phyloP scores from a whole-genome alignment of 441 rosid genomes.

The Adansonia rubrostipa region DNA sequence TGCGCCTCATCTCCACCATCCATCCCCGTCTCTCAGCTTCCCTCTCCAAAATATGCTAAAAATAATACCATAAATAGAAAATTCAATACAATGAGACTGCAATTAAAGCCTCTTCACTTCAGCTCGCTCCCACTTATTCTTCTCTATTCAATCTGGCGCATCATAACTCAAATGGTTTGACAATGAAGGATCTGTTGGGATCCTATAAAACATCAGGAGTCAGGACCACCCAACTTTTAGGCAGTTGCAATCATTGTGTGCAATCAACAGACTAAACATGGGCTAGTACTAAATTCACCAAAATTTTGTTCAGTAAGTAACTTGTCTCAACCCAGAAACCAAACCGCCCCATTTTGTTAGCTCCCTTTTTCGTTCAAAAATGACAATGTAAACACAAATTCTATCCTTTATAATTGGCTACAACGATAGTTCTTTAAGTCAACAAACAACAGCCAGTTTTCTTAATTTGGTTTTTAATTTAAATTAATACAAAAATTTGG shows the following conservation, averaged over 20 bases:
- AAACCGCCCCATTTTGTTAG: constrained; percentile 24
- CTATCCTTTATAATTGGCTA: constrained; percentile 35
- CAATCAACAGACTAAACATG: constrained; percentile 47
- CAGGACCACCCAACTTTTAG: constrained; percentile 44
- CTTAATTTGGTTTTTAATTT: constrained; percentile 29
- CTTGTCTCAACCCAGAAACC: constrained; percentile 37
- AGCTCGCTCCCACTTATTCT: constrained; percentile 35
- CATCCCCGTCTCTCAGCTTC: constrained; percentile 56
- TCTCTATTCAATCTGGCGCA: constrained; percentile 26
- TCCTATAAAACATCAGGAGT: constrained; percentile 29
- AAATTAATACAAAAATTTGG: constrained; percentile 39
- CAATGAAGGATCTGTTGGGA: constrained; percentile 30
- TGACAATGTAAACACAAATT: constrained; percentile 32
- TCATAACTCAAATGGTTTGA: constrained; percentile 22
- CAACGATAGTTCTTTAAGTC: constrained; percentile 35
- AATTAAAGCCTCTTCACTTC: constrained; percentile 28
- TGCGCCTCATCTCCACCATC: constrained; percentile 63
- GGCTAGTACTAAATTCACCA: constrained; percentile 44
- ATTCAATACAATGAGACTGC: constrained; percentile 18
- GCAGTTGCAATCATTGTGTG: constrained; percentile 41
- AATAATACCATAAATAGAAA: constrained; percentile 27
- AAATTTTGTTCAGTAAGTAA: constrained; percentile 28
- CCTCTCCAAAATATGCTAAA: constrained; percentile 28
- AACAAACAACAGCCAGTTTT: constrained; percentile 33
- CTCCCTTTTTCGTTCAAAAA: constrained; percentile 25